Base-by-base conservation (phyloP, 192 early-diverging fungal genomes). In the Podila verticillata region DNA sequence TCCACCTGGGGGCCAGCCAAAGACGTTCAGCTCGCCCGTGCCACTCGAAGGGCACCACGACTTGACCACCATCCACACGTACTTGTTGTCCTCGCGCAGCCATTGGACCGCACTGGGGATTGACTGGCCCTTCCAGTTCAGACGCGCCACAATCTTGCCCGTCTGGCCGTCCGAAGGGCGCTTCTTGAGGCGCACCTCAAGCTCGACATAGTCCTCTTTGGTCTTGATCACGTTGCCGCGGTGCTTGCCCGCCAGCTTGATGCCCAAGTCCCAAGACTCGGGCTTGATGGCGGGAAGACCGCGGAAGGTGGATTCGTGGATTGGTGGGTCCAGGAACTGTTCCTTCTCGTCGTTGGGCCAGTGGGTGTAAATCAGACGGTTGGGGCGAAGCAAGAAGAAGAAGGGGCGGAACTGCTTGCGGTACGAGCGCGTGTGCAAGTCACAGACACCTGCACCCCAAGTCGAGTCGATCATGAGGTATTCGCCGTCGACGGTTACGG, bases 401-500 rank as follows among this genome's bases (percentile, higher is more conserved):
- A 86, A 87, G 22, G 86, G 84, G 28, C 89, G 61, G 75, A 85
- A 90, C 32, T 72, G 54, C 39, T 81, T 84, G 47, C 70, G 69
- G 68, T 87, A 89, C 2, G 63, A 66, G 5, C 68, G 67, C 12
- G 77, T 81, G 3, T 69, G 48, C 29, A 75, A 24, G 29, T 72
- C 70, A 35, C 85, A 73, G 20, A 66, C 30, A 7, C 89, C 89
- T 5, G 89, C 84, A 39, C 87, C 89, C 89, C 89, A 90, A 24
- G 89, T 90, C 4, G 86, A 82, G 35, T 90, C 89, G 30, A 90
- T 85, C 65, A 90, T 73, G 19, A 86, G 72, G 48, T 79, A 86
- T 64, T 87, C 84, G 24, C 87, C 88, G 49, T 87, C 48, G 24
- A 89, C 48, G 13, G 58, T 72, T 20, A 87, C 85, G 10, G 74